Conservation (phyloP, 192 early-diverging fungal species). For the Phycomyces nitens region DNA sequence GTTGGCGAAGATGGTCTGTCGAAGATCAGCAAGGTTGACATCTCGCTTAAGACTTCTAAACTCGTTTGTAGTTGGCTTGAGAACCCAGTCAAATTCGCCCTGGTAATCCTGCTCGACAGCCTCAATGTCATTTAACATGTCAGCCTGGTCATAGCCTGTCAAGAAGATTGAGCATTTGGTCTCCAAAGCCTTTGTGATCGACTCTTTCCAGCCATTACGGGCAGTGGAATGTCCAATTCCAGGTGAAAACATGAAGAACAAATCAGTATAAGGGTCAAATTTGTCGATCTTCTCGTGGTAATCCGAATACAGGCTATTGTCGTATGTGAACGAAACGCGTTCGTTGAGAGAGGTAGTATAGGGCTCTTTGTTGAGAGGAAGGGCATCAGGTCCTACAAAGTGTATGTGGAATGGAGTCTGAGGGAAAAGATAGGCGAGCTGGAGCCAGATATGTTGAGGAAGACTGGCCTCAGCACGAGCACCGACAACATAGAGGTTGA, state of each 20-base stretch:
- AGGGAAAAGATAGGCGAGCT: constrained; percentile 71
- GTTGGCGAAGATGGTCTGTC: constrained; percentile 69
- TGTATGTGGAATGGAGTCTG: constrained; percentile 71
- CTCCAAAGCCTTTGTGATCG: constrained; percentile 60
- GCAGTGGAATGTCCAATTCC: constrained; percentile 62
- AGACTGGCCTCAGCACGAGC: constrained; percentile 72
- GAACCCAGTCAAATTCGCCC: constrained; percentile 68
- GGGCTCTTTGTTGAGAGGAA: constrained; percentile 41
- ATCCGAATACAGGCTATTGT: constrained; percentile 63
- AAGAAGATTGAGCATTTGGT: constrained; percentile 79
- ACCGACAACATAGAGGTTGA: constrained; percentile 67
- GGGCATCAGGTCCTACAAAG: constrained; percentile 76
- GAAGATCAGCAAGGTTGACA: constrained; percentile 65
- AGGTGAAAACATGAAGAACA: constrained; percentile 78
- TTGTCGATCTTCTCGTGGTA: constrained; percentile 52
- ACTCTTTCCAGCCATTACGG: constrained; percentile 62
- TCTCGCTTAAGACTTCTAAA: constrained; percentile 72
- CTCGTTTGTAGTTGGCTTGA: constrained; percentile 62
- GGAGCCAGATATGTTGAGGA: constrained; percentile 72
- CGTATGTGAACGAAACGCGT: constrained; percentile 65
- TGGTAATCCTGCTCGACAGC: constrained; percentile 55
- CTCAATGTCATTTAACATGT: constrained; percentile 58
- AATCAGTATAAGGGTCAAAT: constrained; percentile 75
- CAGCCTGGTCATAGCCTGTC: constrained; percentile 70
- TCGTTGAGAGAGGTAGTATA: constrained; percentile 48